These are phyloP conservation scores for Albophoma yamanashiensis DNA, from an alignment of 2,329 filamentous ascomycete species.

Conservation along the genomic window DNA sequence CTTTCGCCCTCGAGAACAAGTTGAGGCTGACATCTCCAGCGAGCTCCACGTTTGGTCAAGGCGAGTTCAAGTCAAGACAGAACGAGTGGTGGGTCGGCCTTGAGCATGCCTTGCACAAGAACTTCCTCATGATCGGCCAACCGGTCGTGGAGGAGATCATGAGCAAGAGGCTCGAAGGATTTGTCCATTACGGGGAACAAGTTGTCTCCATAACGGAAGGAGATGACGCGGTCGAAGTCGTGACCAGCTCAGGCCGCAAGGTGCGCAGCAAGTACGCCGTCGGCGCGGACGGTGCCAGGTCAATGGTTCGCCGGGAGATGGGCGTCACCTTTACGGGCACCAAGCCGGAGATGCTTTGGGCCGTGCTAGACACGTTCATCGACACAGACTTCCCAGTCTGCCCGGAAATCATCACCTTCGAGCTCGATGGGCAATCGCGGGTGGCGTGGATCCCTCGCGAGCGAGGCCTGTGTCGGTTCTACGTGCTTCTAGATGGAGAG, in stretches of 20 bases:
- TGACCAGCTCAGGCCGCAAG: conserved; percentile 18
- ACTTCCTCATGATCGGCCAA: conserved; percentile 40
- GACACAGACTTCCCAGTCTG: conserved; percentile 36
- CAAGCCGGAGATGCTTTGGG: conserved; percentile 39
- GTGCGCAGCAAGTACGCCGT: conserved; percentile 31
- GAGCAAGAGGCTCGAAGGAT: conserved; percentile 18
- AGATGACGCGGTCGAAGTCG: conserved; percentile 32
- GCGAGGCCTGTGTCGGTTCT: conserved; percentile 34
- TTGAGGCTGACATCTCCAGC: conserved; percentile 15
- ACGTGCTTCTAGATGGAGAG: conserved; percentile 34
- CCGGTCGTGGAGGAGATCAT: conserved; percentile 31
- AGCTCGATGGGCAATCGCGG: conserved; percentile 31
- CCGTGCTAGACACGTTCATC: conserved; percentile 35
- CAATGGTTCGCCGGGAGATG: conserved; percentile 29
- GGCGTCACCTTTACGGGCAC: conserved; percentile 31
- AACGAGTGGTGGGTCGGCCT: conserved; percentile 36
- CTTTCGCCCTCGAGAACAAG: not conserved
- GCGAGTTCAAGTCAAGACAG: conserved; percentile 35
- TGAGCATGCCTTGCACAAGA: conserved; percentile 31
- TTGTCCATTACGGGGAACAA: conserved; percentile 26
- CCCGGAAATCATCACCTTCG: conserved; percentile 36
- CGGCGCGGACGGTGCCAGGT: conserved; percentile 42
- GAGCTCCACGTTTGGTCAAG: conserved; percentile 34
- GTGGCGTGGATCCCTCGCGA: conserved; percentile 39
- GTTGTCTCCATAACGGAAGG: conserved; percentile 43